A percentile compares a stretch with the other conserved stretches of the same genome.
phyloP scores from a whole-genome alignment of 2,329 filamentous ascomycete genomes.

The Epichloe hybrida region DNA sequence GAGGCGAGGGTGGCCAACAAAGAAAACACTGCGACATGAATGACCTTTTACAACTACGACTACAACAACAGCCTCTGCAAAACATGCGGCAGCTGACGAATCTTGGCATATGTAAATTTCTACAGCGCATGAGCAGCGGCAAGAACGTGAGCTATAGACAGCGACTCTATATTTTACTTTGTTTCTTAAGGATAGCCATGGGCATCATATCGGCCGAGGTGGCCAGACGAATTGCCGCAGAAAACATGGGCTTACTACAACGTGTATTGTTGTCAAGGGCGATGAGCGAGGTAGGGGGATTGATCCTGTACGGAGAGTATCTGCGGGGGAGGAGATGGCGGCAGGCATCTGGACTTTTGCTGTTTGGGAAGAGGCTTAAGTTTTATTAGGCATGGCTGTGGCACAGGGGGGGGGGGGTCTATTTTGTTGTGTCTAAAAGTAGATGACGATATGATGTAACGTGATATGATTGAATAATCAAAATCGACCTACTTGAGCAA shows the following conservation, averaged over 20 bases:
- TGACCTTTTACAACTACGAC: background rate
- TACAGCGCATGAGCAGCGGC: background rate
- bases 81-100: background rate
- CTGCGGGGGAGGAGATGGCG: background rate
- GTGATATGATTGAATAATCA: background rate
- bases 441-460: slow-evolving; percentile 4
- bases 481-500: background rate
- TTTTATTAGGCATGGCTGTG: background rate
- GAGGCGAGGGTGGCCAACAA: slow-evolving; percentile 12
- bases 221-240: background rate
- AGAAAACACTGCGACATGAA: slow-evolving; percentile 16
- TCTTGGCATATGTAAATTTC: background rate
- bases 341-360: background rate
- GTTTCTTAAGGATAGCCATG: background rate
- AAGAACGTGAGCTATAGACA: background rate
- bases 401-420: no score
- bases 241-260: background rate
- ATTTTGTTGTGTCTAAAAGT: background rate
- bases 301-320: background rate
- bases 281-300: background rate
- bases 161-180: background rate
- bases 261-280: background rate
- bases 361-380: background rate
- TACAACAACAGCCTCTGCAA: slow-evolving; percentile 6
- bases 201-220: background rate